phyloP scores from a whole-genome alignment of 768 basidiomycete genomes.

The Auricularia sp. region DNA sequence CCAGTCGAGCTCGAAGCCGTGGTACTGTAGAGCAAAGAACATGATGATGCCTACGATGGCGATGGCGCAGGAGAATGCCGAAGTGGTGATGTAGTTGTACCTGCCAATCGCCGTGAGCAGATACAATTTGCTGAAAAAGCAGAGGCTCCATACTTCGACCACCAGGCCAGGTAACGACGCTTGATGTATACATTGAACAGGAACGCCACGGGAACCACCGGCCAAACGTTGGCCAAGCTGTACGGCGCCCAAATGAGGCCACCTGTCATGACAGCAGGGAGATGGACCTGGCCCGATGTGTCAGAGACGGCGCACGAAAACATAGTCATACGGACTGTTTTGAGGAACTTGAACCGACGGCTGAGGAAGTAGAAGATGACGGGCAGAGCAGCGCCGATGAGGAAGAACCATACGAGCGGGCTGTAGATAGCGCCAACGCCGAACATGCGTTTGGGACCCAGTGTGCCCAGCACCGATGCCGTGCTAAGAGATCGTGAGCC shows the following conservation, averaged over 20 bases:
- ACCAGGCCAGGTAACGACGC: constrained; percentile 18
- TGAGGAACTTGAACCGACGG: constrained; percentile 15
- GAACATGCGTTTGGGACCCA: constrained; percentile 27
- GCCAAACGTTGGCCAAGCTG: constrained; percentile 15
- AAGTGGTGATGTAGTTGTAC: constrained; percentile 24
- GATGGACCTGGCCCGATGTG: constrained; percentile 12
- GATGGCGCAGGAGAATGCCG: constrained; percentile 23
- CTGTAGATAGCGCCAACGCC: constrained; percentile 23
- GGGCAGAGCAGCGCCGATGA: constrained; percentile 25
- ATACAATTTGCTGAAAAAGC: neutral
- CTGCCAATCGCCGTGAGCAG: constrained; percentile 9
- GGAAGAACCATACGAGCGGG: constrained; percentile 21
- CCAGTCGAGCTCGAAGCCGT: constrained; percentile 19
- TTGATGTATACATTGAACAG: constrained; percentile 19
- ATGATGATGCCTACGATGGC: constrained; percentile 26
- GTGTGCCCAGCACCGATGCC: constrained; percentile 23
- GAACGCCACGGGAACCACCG: constrained; percentile 15
- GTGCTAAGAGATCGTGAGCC: constrained; percentile 11
- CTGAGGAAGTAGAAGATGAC: constrained; percentile 23
- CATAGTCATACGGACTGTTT: constrained; percentile 1
- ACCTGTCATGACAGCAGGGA: constrained; percentile 20
- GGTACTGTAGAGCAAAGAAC: constrained; percentile 23
- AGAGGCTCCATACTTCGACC: constrained; percentile 9
- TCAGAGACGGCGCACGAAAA: neutral
- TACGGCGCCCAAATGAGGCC: constrained; percentile 15